phyloP scores from a whole-genome alignment of 164 flowering plant genomes.

The Piper longum region DNA sequence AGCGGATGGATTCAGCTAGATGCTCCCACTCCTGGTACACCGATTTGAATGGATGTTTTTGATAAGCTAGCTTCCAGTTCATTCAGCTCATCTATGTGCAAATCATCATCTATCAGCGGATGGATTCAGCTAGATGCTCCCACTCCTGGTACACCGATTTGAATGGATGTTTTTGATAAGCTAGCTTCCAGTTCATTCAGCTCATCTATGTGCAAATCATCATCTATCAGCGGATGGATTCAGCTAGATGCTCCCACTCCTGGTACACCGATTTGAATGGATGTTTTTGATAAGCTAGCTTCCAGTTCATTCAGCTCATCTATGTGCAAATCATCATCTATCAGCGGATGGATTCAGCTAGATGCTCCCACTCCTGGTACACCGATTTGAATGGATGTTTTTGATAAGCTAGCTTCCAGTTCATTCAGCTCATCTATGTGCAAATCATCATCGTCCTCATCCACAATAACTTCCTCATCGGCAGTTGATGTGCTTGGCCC shows the following conservation, averaged over 20 bases:
- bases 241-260: conserved; percentile 13
- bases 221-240: conserved; percentile 20
- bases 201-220: conserved; percentile 75
- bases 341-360: conserved; percentile 2
- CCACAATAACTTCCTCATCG: conserved; percentile 16
- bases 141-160: conserved; percentile 40
- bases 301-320: conserved; percentile 82
- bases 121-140: conserved; percentile 10
- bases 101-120: neutral
- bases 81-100: conserved; percentile 25
- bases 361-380: conserved; percentile 29
- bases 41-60: conserved; percentile 54
- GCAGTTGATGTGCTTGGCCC: conserved; percentile 50
- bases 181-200: conserved; percentile 80
- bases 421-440: conserved; percentile 81
- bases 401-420: conserved; percentile 73
- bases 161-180: conserved; percentile 55
- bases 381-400: conserved; percentile 49
- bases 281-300: conserved; percentile 64
- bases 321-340: conserved; percentile 67
- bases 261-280: conserved; percentile 56
- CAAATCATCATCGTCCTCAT: conserved; percentile 21
- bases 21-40: conserved; percentile 29
- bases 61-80: conserved; percentile 80
- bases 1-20: conserved; percentile 2